phyloP scores from a whole-genome alignment of 352 stramenopile species.

The Globisporangium apiculatum region DNA sequence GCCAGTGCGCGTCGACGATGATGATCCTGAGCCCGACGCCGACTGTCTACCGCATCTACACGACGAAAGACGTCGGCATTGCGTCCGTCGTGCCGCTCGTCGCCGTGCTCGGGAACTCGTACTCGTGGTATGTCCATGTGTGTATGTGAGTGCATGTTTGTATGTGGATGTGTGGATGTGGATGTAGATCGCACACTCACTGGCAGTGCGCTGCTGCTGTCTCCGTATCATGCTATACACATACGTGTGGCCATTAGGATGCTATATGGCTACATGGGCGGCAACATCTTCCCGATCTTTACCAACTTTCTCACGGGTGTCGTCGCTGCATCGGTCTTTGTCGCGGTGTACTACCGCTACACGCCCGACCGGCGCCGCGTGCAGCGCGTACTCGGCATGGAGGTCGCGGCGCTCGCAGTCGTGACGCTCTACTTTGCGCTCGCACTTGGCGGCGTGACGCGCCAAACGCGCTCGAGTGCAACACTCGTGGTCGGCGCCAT shows the following conservation, averaged over 20 bases:
- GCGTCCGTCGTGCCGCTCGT: slow-evolving; percentile 29
- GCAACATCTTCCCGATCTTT: slow-evolving; percentile 26
- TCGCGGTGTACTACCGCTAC: slow-evolving; percentile 49
- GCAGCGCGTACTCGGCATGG: slow-evolving; percentile 15
- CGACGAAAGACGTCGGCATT: slow-evolving; percentile 26
- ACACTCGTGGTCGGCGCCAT: slow-evolving; percentile 22
- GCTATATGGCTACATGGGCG: slow-evolving; percentile 32
- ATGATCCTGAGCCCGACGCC: slow-evolving; percentile 36
- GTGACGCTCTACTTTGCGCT: slow-evolving; percentile 32
- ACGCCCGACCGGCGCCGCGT: slow-evolving; percentile 24
- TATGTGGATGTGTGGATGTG: no score
- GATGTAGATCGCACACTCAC: no score
- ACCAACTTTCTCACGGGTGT: slow-evolving; percentile 26
- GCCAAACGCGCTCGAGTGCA: slow-evolving; percentile 19
- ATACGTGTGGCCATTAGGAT: slow-evolving; percentile 18
- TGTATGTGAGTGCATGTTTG: not conserved
- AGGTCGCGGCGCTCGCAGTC: slow-evolving; percentile 14
- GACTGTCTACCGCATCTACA: slow-evolving; percentile 35
- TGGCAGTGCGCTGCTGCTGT: no score
- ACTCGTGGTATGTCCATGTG: slow-evolving; percentile 12
- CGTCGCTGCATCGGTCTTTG: slow-evolving; percentile 30
- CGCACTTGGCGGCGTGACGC: slow-evolving; percentile 21
- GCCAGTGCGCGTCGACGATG: slow-evolving; percentile 23
- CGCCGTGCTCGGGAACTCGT: slow-evolving; percentile 30
- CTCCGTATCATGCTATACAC: not conserved